phyloP scores from a whole-genome alignment of 768 basidiomycete genomes.

The Artomyces pyxidatus region DNA sequence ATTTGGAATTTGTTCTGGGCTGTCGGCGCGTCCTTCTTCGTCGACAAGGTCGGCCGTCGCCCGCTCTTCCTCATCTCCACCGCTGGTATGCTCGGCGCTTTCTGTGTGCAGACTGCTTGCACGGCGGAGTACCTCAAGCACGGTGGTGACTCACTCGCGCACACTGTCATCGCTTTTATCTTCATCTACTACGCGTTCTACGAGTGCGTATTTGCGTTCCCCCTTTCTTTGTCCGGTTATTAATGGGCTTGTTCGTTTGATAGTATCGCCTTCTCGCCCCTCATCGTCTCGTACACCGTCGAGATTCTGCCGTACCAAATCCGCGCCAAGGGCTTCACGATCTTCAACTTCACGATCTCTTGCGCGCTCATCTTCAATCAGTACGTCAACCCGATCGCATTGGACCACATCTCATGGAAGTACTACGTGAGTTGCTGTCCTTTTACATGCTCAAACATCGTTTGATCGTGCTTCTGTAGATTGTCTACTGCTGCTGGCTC shows the following conservation, averaged over 20 bases:
- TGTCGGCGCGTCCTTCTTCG: slow-evolving; percentile 44
- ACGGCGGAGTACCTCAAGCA: slow-evolving; percentile 41
- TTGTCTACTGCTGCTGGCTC: slow-evolving; percentile 69
- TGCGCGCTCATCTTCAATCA: slow-evolving; percentile 83
- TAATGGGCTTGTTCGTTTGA: slow-evolving; percentile 2
- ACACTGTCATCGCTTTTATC: slow-evolving; percentile 75
- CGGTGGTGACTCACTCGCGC: slow-evolving; percentile 46
- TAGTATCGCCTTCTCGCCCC: slow-evolving; percentile 74
- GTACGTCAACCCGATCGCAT: slow-evolving; percentile 78
- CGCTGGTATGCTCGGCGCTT: slow-evolving; percentile 54
- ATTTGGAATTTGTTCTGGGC: slow-evolving; percentile 73
- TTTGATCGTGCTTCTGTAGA: slow-evolving; percentile 22
- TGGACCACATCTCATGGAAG: slow-evolving; percentile 59
- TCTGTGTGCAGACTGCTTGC: slow-evolving; percentile 60
- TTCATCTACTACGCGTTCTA: slow-evolving; percentile 77
- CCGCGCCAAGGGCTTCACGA: slow-evolving; percentile 79
- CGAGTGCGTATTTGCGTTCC: slow-evolving; percentile 38
- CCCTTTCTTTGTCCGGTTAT: neutral
- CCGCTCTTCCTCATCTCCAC: slow-evolving; percentile 57
- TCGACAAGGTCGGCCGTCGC: slow-evolving; percentile 65
- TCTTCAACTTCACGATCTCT: slow-evolving; percentile 76
- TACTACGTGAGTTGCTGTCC: slow-evolving; percentile 47
- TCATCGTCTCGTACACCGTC: slow-evolving; percentile 80
- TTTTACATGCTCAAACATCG: neutral
- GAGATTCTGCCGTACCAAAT: slow-evolving; percentile 81